phyloP scores from a whole-genome alignment of 371 early-diverging fungal species.

The Mortierella sp. region DNA sequence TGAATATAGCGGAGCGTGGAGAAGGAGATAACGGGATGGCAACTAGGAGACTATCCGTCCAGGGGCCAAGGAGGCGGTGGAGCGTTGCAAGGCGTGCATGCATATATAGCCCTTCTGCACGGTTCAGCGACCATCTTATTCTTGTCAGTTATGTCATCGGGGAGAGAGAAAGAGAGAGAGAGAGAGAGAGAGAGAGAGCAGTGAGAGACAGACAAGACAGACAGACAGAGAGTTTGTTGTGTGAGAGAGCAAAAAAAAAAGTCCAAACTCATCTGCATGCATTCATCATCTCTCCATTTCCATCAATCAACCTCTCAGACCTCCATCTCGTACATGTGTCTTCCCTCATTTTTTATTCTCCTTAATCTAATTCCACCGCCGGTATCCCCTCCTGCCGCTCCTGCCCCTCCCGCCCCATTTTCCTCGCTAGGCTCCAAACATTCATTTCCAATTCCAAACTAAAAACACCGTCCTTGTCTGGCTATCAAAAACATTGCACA shows the following conservation, averaged over 20 bases:
- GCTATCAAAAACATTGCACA: neutral
- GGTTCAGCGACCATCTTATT: neutral
- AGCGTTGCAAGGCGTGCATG: neutral
- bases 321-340: neutral
- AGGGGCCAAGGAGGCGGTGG: neutral
- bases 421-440: neutral
- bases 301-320: neutral
- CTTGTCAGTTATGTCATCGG: constrained; percentile 1
- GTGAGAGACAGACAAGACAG: neutral
- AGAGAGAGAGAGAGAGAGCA: neutral
- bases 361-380: neutral
- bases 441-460: neutral
- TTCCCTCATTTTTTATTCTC: neutral
- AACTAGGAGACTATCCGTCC: neutral
- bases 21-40: neutral
- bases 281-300: neutral
- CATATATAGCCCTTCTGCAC: neutral
- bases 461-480: neutral
- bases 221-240: neutral
- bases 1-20: neutral
- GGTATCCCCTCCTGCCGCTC: neutral
- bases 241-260: too few species aligned
- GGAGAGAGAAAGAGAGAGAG: neutral
- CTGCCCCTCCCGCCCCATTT: neutral
- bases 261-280: neutral